These are phyloP conservation scores for Aspergillus sp. DNA, from an alignment of 2,329 filamentous ascomycete species.

Conservation along the genomic window DNA sequence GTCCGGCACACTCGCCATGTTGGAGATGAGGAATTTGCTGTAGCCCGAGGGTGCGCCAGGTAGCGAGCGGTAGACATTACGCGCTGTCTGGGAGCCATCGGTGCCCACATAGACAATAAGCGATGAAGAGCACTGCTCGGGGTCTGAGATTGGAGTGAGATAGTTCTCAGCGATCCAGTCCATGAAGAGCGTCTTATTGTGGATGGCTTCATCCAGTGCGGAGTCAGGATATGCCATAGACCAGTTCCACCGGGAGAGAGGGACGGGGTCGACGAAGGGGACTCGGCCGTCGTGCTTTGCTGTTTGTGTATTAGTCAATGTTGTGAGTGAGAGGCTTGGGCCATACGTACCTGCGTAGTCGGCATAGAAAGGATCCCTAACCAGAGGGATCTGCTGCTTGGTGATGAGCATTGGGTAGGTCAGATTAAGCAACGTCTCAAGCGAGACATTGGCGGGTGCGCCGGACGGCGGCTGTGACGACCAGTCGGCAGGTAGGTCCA, in stretches of 20 bases:
- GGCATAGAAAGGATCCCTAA: constrained; percentile 52
- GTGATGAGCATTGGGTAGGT: constrained; percentile 27
- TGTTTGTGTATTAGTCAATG: not conserved
- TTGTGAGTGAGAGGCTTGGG: not conserved
- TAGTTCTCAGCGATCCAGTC: constrained; percentile 41
- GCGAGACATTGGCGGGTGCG: constrained; percentile 29
- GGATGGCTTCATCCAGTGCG: constrained; percentile 46
- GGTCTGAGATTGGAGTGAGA: not conserved
- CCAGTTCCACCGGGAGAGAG: constrained; percentile 51
- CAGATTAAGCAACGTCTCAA: constrained; percentile 29
- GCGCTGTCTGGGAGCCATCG: constrained; percentile 44
- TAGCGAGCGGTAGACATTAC: constrained; percentile 46
- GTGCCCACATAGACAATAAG: constrained; percentile 53
- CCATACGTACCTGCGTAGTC: constrained; percentile 46
- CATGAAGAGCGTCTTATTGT: constrained; percentile 54
- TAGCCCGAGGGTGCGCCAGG: constrained; percentile 54
- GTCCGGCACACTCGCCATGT: constrained; percentile 43
- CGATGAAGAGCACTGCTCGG: constrained; percentile 6
- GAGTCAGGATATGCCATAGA: constrained; percentile 44
- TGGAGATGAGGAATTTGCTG: constrained; percentile 32
- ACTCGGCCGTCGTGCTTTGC: constrained; percentile 45
- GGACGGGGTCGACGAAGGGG: constrained; percentile 54
- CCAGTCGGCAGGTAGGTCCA: constrained; percentile 22
- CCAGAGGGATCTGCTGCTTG: constrained; percentile 47
- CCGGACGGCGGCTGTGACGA: constrained; percentile 29